Conservation (phyloP, 2,329 filamentous ascomycete genomes). For the Trichoderma atrobrunneum region DNA sequence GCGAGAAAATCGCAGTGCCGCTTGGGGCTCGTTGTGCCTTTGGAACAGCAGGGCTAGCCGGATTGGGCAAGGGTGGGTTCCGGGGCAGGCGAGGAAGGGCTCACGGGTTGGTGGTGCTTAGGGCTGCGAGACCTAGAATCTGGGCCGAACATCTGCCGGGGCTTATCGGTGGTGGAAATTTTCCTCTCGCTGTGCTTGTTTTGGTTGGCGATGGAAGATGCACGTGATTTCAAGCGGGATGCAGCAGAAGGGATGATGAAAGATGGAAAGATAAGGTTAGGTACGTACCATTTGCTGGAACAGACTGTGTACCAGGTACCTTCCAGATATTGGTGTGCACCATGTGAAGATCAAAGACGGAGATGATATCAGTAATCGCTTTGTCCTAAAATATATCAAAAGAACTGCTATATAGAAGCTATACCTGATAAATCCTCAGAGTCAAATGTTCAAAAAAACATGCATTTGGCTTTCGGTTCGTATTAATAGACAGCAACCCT, state of each 20-base stretch:
- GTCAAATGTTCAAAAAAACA: background rate
- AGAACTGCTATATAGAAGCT: background rate
- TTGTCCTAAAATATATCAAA: background rate
- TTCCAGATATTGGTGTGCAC: background rate
- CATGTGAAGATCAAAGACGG: background rate
- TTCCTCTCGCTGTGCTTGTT: background rate
- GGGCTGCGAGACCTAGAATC: conserved; percentile 41
- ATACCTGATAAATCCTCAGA: background rate
- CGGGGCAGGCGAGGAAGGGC: conserved; percentile 37
- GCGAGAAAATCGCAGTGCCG: conserved; percentile 42
- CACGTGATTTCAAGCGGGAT: background rate
- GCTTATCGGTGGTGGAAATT: background rate
- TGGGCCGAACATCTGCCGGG: conserved; percentile 35
- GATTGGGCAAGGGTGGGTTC: conserved; percentile 31
- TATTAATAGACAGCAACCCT: background rate
- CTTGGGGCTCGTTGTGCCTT: conserved; percentile 42
- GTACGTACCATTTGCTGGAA: background rate
- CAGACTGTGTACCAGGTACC: background rate
- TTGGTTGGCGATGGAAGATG: background rate
- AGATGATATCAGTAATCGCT: background rate
- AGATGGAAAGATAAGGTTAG: background rate
- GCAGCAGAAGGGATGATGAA: background rate
- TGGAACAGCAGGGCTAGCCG: conserved; percentile 35
- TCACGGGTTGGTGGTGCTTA: conserved; percentile 34
- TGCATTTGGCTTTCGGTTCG: background rate